A percentile compares a stretch with the other conserved stretches of the same genome.
Evolutionary conservation across 345 rosid genomes (phyloP).

Genomic region (Combretum micranthum): DNA sequence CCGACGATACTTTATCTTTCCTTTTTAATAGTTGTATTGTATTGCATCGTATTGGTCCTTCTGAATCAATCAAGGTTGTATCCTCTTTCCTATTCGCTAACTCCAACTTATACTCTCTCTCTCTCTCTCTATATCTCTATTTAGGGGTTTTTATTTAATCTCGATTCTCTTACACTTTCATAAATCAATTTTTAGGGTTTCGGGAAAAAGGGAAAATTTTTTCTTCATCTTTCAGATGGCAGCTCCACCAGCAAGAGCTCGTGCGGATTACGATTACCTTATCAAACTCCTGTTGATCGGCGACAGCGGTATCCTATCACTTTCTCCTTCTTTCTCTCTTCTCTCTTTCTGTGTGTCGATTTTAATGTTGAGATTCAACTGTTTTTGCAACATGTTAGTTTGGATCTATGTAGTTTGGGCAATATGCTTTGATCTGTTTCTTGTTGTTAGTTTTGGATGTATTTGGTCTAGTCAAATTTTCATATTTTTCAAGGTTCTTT

Average conservation of each 20-base stretch:
- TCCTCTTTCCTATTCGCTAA: background rate
- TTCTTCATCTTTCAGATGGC: conserved; percentile 12
- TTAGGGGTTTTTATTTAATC: background rate
- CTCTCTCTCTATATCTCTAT: background rate
- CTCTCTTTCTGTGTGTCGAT: too few species aligned
- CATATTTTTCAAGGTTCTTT: too few species aligned
- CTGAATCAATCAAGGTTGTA: conserved; percentile 13
- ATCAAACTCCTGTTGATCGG: conserved; percentile 29
- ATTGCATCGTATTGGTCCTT: too few species aligned
- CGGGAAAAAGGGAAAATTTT: background rate
- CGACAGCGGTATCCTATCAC: conserved; percentile 19
- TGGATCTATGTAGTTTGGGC: conserved; percentile 1
- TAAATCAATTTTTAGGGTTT: background rate
- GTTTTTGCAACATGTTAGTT: background rate
- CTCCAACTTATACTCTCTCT: background rate
- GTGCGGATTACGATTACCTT: conserved; percentile 28
- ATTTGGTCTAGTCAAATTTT: background rate
- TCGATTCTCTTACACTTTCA: background rate
- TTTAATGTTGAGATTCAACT: background rate
- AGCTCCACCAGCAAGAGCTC: conserved; percentile 26
- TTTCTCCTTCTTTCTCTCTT: background rate
- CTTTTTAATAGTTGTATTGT: too few species aligned
- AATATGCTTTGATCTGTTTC: background rate
- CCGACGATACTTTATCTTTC: too few species aligned
- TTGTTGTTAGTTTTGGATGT: too few species aligned